Conservation (phyloP, 2,329 filamentous ascomycete genomes). For the Plectosphaerella plurivora region DNA sequence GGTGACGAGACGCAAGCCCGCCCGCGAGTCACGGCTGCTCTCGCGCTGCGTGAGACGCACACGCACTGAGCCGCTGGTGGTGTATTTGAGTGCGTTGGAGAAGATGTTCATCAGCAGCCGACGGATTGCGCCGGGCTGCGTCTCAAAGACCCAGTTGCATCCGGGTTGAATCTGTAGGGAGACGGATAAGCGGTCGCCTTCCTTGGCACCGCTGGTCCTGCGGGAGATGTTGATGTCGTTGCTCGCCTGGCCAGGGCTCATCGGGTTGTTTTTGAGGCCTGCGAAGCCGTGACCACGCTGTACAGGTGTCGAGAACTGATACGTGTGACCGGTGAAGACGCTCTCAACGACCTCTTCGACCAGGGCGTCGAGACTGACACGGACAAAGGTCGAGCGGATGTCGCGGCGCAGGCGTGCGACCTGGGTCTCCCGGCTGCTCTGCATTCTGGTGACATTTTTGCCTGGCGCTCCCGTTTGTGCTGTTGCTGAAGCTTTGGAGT, state of each 20-base stretch:
- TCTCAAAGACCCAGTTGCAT: slow-evolving; percentile 38
- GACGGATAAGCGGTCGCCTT: too few species aligned
- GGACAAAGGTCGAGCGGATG: too few species aligned
- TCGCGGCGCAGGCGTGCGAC: slow-evolving; percentile 9
- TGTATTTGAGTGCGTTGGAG: slow-evolving; percentile 45
- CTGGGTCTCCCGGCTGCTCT: slow-evolving; percentile 16
- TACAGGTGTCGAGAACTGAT: slow-evolving; percentile 14
- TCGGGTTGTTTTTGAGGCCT: too few species aligned
- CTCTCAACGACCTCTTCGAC: slow-evolving; percentile 43
- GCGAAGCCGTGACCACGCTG: too few species aligned
- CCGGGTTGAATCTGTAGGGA: too few species aligned
- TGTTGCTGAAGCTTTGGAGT: slow-evolving; percentile 1
- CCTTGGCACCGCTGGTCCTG: background rate
- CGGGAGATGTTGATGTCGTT: background rate
- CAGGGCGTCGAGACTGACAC: slow-evolving; percentile 30
- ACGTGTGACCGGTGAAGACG: slow-evolving; percentile 40
- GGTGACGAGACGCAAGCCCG: slow-evolving; percentile 13
- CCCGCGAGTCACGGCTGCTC: background rate
- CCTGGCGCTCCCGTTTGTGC: background rate
- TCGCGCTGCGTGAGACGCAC: background rate
- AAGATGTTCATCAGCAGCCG: slow-evolving; percentile 25
- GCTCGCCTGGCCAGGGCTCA: background rate
- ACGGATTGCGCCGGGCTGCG: slow-evolving; percentile 37
- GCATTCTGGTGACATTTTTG: slow-evolving; percentile 30
- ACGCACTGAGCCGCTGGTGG: slow-evolving; percentile 24